Evolutionary conservation across 805 yeast species (phyloP).

Genomic region (Starmerella vaccinii): DNA sequence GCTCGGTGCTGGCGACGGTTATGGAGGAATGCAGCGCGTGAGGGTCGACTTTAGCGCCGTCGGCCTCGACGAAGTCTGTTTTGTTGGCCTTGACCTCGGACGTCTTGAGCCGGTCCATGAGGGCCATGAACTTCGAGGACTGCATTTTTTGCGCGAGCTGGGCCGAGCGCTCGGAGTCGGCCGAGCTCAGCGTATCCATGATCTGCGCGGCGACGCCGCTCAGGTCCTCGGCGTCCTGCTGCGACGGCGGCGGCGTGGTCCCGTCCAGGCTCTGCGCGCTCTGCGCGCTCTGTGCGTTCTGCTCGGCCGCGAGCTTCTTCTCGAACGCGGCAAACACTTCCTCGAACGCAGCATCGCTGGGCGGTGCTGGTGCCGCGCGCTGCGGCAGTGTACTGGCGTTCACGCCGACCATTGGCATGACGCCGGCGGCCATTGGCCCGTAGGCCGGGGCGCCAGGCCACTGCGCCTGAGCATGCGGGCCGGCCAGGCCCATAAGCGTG

Average conservation of each 20-base stretch:
- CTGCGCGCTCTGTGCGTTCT: background rate
- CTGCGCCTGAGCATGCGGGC: background rate
- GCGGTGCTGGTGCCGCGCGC: background rate
- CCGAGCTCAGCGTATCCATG: background rate
- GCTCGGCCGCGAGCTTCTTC: conserved; percentile 12
- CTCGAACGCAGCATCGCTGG: conserved; percentile 10
- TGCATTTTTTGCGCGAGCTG: conserved; percentile 19
- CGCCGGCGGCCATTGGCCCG: background rate
- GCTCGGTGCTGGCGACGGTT: background rate
- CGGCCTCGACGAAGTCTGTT: conserved; percentile 12
- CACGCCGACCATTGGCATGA: background rate
- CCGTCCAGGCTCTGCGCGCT: background rate
- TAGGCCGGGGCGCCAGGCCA: background rate
- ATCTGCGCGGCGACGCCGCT: conserved; percentile 20
- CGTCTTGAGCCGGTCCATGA: conserved; percentile 19
- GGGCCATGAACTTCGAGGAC: conserved; percentile 21
- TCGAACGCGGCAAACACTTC: conserved; percentile 22
- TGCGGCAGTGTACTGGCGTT: background rate
- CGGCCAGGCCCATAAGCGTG: conserved; percentile 3
- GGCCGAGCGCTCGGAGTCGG: conserved; percentile 2
- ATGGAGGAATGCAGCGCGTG: background rate
- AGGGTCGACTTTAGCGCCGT: conserved; percentile 5
- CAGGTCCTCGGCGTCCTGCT: conserved; percentile 11
- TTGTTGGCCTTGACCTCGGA: conserved; percentile 14
- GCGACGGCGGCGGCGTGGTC: background rate